Evolutionary conservation across 2,329 filamentous ascomycete species (phyloP).

Genomic region (Passalora sequoiae): DNA sequence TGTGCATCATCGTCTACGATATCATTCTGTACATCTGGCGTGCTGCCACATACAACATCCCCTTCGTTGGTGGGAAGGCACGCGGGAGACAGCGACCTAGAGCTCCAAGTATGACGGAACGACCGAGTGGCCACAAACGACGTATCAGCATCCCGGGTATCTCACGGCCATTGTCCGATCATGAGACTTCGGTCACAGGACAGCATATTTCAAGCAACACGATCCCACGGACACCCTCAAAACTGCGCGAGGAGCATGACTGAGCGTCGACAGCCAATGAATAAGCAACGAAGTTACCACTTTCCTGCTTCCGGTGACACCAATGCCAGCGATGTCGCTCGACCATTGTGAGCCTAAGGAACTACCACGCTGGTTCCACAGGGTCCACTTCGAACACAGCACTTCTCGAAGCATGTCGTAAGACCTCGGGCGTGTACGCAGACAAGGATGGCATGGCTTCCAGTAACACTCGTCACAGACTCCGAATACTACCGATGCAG

Average conservation of each 20-base stretch:
- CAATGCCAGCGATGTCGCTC: background rate
- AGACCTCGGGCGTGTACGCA: too few species aligned
- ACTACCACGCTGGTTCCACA: too few species aligned
- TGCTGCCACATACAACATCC: conserved; percentile 54
- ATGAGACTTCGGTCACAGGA: conserved; percentile 13
- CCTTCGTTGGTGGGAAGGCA: conserved; percentile 56
- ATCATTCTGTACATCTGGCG: conserved; percentile 58
- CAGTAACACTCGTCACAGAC: too few species aligned
- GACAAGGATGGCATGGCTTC: too few species aligned
- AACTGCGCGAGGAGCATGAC: conserved; percentile 9
- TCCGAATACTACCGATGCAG: too few species aligned
- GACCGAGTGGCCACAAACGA: conserved; percentile 48
- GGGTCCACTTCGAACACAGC: too few species aligned
- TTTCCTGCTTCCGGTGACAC: background rate
- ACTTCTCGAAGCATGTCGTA: too few species aligned
- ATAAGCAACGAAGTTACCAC: background rate
- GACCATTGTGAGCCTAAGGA: too few species aligned
- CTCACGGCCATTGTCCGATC: conserved; percentile 11
- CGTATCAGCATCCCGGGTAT: conserved; percentile 39
- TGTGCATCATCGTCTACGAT: conserved; percentile 59
- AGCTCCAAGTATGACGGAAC: conserved; percentile 57
- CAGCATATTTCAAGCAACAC: conserved; percentile 25
- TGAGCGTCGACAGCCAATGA: conserved; percentile 2
- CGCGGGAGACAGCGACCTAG: conserved; percentile 55
- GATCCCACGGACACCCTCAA: conserved; percentile 13